Evolutionary conservation across 495 filamentous ascomycete genomes (phyloP), one percentile per base, ranked within the genome.

Genomic region (Wilcoxina mikolae): DNA sequence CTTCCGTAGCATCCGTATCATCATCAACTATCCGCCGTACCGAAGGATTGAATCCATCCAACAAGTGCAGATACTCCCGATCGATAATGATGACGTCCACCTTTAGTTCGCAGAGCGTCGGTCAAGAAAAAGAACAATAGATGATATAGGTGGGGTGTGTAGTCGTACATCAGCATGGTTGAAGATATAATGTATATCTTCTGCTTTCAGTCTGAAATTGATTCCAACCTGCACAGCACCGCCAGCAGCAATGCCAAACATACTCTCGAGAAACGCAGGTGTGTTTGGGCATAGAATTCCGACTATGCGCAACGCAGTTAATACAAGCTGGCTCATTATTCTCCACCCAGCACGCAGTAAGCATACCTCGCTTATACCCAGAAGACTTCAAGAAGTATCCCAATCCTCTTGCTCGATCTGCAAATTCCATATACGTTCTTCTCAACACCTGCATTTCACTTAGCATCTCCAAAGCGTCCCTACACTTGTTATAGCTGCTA

Each of bases 241-340:
- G 2, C 85, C 88, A 22, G 88, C 91, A 1, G 78, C 80, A 62
- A 95, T 84, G 4, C 84, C 91, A 61, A 88, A 98, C 46, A 95
- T 82, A 1, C 78, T 74, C 69, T 96, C 90, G 18, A 96, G 71
- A 66, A 95, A 95, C 0, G 87, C 91, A 2, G 91, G 91, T 3
- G 91, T 98, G 66, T 98, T 98, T 1, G 93, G 82, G 20, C 78
- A 79, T 3, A 98, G 73, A 35, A 98, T 80, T 3, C 91, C 91
- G 1, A 81, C 76, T 64, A 5, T 20, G 4, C 20, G 35, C 23
- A 46, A 18, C 43, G 11, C 41, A 44, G 5, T n/a, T n/a, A n/a
- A n/a, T n/a, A n/a, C n/a, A n/a, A n/a, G n/a, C n/a, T n/a, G n/a
- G n/a, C 41, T 5, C 41, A 44, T 22, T 17, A 22, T 17, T 20